A percentile compares a stretch with the other conserved stretches of the same genome.
Evolutionary conservation across 805 yeast species (phyloP).

Genomic region (Huiozyma sinensis): DNA sequence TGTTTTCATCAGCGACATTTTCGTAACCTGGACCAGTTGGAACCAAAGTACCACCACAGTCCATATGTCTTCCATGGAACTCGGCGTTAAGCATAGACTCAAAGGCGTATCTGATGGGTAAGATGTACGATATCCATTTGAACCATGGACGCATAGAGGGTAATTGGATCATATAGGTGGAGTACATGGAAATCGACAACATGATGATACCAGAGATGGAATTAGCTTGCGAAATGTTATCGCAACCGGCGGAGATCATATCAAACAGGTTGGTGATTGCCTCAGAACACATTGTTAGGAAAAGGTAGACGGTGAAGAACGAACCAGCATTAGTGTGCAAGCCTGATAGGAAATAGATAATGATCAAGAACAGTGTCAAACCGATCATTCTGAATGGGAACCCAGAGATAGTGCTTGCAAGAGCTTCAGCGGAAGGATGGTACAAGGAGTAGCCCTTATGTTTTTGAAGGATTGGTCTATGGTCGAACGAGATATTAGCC

Average conservation of each 20-base stretch:
- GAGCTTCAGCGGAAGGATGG: constrained; percentile 68
- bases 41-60: constrained; percentile 29
- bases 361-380: constrained; percentile 35
- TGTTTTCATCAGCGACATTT: constrained; percentile 26
- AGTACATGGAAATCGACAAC: constrained; percentile 41
- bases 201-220: constrained; percentile 44
- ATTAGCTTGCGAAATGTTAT: constrained; percentile 43
- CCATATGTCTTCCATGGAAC: constrained; percentile 21
- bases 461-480: constrained; percentile 54
- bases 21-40: constrained; percentile 51
- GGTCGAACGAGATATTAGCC: constrained; percentile 39
- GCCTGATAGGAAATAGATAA: constrained; percentile 49
- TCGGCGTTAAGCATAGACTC: constrained; percentile 38
- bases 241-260: constrained; percentile 40
- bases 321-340: constrained; percentile 41
- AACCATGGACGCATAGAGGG: constrained; percentile 58
- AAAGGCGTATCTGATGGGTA: constrained; percentile 45
- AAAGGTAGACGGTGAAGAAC: constrained; percentile 42
- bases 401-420: constrained; percentile 50
- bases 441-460: constrained; percentile 65
- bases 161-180: constrained; percentile 52
- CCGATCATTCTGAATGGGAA: constrained; percentile 50
- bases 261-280: constrained; percentile 35
- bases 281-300: constrained; percentile 23
- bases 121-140: constrained; percentile 45